These are phyloP conservation scores for Aspergillus nanangensis DNA, from an alignment of 495 filamentous ascomycete genomes.

Conservation along the genomic window DNA sequence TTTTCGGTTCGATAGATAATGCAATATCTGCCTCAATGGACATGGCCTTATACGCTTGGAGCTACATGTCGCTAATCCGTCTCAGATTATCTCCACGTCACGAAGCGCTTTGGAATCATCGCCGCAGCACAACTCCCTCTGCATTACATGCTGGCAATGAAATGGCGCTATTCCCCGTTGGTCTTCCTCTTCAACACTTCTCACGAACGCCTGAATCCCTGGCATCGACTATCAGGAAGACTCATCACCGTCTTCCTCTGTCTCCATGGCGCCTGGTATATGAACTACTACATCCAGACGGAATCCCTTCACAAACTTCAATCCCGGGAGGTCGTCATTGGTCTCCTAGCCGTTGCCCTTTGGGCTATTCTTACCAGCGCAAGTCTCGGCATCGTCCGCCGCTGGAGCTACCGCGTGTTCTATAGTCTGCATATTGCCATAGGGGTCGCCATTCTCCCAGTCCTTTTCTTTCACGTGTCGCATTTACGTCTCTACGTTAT, in stretches of 20 bases:
- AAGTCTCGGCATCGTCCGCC: neutral
- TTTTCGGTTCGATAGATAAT: too few relatives aligned
- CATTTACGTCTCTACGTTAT: neutral
- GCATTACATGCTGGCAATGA: neutral
- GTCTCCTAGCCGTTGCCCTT: neutral
- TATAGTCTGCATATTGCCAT: neutral
- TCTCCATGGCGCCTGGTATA: neutral
- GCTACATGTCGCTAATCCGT: too few relatives aligned
- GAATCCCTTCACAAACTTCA: neutral
- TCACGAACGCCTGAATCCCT: neutral
- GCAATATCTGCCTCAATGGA: too few relatives aligned
- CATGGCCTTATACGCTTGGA: too few relatives aligned
- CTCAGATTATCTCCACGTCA: neutral
- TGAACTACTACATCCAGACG: neutral
- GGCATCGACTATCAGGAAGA: neutral
- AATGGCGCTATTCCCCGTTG: neutral
- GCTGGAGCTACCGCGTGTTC: neutral
- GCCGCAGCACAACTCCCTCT: neutral
- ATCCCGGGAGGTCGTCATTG: neutral
- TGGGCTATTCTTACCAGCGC: neutral
- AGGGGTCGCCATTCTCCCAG: neutral
- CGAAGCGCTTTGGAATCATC: neutral
- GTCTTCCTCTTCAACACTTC: neutral
- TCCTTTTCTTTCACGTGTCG: neutral
- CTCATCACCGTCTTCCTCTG: neutral